Percentiles rank a stretch among this genome's conserved stretches.
These are phyloP conservation scores for Artemisia annua DNA, from an alignment of 129 eudicot species.

Conservation along the genomic window DNA sequence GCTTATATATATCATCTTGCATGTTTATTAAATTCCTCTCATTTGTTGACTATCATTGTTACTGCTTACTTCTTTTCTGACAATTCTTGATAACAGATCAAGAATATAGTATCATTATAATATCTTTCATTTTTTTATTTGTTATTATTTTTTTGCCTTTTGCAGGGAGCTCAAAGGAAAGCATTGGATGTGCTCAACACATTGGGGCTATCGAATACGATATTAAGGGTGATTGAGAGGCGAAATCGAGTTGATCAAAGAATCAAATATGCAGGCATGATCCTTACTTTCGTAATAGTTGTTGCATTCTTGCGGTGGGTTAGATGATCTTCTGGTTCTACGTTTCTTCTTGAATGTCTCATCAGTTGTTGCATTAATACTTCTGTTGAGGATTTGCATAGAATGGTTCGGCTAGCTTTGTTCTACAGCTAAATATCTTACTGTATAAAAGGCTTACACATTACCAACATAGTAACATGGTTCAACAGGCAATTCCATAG, in stretches of 20 bases:
- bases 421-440: not conserved
- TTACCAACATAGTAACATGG: not conserved
- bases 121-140: not conserved
- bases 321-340: slow-evolving; percentile 30
- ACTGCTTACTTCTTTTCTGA: not conserved
- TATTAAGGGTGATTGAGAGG: slow-evolving; percentile 81
- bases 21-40: not conserved
- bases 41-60: not conserved
- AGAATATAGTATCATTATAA: not conserved
- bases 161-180: slow-evolving; percentile 96
- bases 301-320: slow-evolving; percentile 83
- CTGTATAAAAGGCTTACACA: not conserved
- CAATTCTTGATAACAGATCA: not conserved
- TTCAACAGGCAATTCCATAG: slow-evolving; percentile 1
- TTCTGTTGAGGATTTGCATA: not conserved
- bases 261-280: slow-evolving; percentile 85
- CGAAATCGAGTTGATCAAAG: slow-evolving; percentile 72
- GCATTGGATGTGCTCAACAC: slow-evolving; percentile 91
- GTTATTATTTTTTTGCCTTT: slow-evolving; percentile 14
- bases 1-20: not conserved
- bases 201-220: slow-evolving; percentile 86
- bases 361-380: not conserved
- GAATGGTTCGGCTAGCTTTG: slow-evolving; percentile 7
- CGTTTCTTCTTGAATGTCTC: slow-evolving; percentile 3
- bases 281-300: slow-evolving; percentile 53